Percentiles rank a stretch among this genome's conserved stretches.
These are phyloP conservation scores for Penstemon eatonii DNA, from an alignment of 257 asterid species.

Conservation along the genomic window DNA sequence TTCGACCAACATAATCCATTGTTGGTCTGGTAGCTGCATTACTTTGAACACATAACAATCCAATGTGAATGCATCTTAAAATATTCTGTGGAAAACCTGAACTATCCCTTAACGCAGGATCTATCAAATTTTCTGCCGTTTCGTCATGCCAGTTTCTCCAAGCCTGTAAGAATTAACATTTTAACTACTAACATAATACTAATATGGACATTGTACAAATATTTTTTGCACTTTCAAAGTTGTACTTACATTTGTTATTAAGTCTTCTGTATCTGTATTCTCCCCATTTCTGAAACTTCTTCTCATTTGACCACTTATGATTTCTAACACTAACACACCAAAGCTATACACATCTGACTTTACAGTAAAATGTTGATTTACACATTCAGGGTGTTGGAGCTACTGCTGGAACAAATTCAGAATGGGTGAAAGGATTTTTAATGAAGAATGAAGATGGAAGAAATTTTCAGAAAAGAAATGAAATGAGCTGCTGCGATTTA, in stretches of 20 bases:
- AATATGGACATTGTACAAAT: background rate
- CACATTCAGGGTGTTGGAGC: too few relatives aligned
- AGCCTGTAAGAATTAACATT: background rate
- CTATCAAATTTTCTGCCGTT: background rate
- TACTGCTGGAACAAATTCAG: too few relatives aligned
- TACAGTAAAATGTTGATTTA: background rate
- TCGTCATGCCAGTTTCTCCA: slow-evolving; percentile 4
- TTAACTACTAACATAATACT: too few relatives aligned
- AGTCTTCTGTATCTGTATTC: background rate
- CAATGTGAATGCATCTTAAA: too few relatives aligned
- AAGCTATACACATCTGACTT: slow-evolving; percentile 3
- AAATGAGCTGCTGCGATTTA: too few relatives aligned
- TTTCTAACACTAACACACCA: slow-evolving; percentile 31
- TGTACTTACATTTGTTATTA: slow-evolving; percentile 30
- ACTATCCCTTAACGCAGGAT: background rate
- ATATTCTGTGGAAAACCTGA: background rate
- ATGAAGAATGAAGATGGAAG: too few relatives aligned
- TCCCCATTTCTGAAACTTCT: background rate
- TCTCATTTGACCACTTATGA: slow-evolving; percentile 28
- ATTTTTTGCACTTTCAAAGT: background rate
- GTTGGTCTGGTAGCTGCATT: too few relatives aligned
- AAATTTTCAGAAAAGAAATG: too few relatives aligned
- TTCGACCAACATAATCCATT: too few relatives aligned
- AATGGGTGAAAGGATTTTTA: too few relatives aligned
- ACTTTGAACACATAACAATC: too few relatives aligned